Evolutionary conservation across 1,139 yeast species (phyloP), one percentile per base, ranked within the genome.

Genomic region (Groenewaldozyma sp.): DNA sequence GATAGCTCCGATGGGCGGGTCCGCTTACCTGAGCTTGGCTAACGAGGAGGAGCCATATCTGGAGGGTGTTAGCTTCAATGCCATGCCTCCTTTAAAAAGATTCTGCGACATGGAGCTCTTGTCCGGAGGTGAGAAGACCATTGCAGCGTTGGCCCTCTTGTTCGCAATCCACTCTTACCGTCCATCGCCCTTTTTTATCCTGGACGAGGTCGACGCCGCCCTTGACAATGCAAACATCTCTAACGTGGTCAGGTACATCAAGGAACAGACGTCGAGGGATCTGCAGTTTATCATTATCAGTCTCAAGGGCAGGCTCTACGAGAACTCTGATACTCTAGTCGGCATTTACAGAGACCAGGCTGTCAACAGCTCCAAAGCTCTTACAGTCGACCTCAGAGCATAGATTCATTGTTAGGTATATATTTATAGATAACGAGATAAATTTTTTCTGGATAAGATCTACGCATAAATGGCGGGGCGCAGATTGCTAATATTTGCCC

Each of bases 201-300:
- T 91, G 37, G 99, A 91, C 60, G 99, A 91, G 63, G 88, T 91
- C 14, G 99, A 91, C 64, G 97, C 98, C 1, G 97, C 98, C 0
- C 71, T 91, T 46, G 99, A 91, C 60, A 80, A 83, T 47, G 77
- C 87, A 14, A 91, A 91, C 56, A 96, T 93, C 19, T 75, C 76
- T 39, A 76, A 77, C 52, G 80, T 91, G 44, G 95, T 95, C 11
- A 78, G 77, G 44, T 93, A 88, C 56, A 86, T 91, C 47, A 72
- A 73, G 42, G 74, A 73, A 47, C 80, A 83, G 53, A 81, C 94
- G 1, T 81, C 86, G 19, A 81, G 86, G 1, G 72, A 76, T 34
- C 78, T 87, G 55, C 99, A 91, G 56, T 87, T 91, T 53, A 87
- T 93, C 58, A 96, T 93, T 33, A 93, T 93, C 46, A 83, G 95